Base-by-base conservation (phyloP, 2,329 filamentous ascomycete genomes). In the Atkinsonella hypoxylon region DNA sequence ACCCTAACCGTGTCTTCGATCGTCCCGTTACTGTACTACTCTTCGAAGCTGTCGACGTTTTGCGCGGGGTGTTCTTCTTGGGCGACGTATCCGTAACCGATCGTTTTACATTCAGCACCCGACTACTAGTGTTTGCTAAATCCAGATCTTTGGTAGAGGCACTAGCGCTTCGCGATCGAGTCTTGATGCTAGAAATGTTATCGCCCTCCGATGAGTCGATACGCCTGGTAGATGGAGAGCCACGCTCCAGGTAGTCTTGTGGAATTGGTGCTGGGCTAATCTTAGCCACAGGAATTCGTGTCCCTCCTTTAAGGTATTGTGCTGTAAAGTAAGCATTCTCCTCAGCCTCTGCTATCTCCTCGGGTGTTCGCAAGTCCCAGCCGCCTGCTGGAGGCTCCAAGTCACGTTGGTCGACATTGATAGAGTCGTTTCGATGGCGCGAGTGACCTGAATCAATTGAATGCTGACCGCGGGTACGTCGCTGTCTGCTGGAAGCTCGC, bases 221-320 rank as follows among this genome's bases (percentile, higher is more conserved):
- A 57, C 76, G 79, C 51, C 89, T 79, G 50, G 76, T 70, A 43
- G 84, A 72, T 20, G 81, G 82, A 22, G 79, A 82, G 58, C 89
- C 85, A 55, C 89, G 80, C 57, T 91, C 89, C 44, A 88, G 73
- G 55, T 83, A 80, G 47, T 85, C 80, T 48, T 78, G 66, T 2
- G 87, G 79, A 52, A 94, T 83, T 11, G 89, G 89, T 18, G 81
- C 77, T 2, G 87, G 85, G 62, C 88, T 95, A 13, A 78, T 72
- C 59, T 88, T 90, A 31, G 89, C 82, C 38, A 97, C 76, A 1
- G 93, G 93, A 62, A 98, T 96, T 49, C 88, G 82, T 43, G 91
- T 95, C 71, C 69, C 79, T 70, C 73, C 78, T 68, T 76, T 85
- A 61, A 64, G 70, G 57, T 58, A 77, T 67, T 67, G 78, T 61